Conservation (phyloP, 179 eudicot genomes). For the Pouteria campechiana region DNA sequence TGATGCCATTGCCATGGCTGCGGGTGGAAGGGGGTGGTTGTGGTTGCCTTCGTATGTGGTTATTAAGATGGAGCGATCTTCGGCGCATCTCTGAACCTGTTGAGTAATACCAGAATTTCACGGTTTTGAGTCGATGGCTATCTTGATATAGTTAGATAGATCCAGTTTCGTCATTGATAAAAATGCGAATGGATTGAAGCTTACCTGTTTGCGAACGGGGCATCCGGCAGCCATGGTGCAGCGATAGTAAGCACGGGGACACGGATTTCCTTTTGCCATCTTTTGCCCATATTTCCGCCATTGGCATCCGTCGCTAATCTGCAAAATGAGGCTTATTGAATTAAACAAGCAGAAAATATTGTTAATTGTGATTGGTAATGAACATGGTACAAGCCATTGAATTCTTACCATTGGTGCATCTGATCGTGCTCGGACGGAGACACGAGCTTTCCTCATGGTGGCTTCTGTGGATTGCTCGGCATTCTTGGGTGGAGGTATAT, state of each 20-base stretch:
- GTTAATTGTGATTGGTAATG: no score
- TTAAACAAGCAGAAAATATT: background rate
- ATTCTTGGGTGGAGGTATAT: conserved; percentile 18
- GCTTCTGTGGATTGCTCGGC: conserved; percentile 54
- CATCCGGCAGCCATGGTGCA: conserved; percentile 93
- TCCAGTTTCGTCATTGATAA: background rate
- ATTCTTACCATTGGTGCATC: conserved; percentile 78
- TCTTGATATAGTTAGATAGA: no score
- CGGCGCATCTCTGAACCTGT: conserved; percentile 91
- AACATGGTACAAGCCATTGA: no score
- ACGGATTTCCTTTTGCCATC: conserved; percentile 97
- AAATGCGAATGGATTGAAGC: background rate
- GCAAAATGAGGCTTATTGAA: conserved; percentile 1
- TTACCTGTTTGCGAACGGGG: conserved; percentile 95
- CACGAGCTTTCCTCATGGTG: conserved; percentile 85
- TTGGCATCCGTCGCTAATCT: conserved; percentile 96
- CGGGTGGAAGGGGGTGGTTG: conserved; percentile 89
- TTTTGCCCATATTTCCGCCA: conserved; percentile 98
- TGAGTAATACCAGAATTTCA: background rate
- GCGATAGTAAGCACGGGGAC: conserved; percentile 91
- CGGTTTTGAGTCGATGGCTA: no score
- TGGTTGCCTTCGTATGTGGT: conserved; percentile 96
- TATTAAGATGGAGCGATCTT: conserved; percentile 61
- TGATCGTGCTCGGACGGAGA: conserved; percentile 83
- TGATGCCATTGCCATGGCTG: conserved; percentile 91